Conservation (phyloP, 2,329 filamentous ascomycete species). For the Alternaria brassicicola region DNA sequence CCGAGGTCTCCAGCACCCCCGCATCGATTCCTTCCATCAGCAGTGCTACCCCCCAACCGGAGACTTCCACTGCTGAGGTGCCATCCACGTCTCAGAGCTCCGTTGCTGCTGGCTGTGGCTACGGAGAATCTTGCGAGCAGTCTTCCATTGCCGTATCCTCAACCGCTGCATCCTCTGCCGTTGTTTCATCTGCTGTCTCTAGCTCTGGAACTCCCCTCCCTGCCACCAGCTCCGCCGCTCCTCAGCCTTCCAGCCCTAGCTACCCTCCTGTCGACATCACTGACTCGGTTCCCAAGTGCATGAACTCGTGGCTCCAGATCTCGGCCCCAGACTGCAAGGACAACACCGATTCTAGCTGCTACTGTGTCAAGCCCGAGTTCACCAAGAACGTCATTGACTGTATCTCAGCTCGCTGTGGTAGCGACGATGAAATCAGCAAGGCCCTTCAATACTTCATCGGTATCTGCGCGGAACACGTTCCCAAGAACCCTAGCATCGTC, state of each 20-base stretch:
- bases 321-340: slow-evolving; percentile 71
- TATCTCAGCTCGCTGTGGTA: slow-evolving; percentile 73
- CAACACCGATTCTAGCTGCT: slow-evolving; percentile 84
- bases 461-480: slow-evolving; percentile 79
- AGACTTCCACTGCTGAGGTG: slow-evolving; percentile 8
- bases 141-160: slow-evolving; percentile 12
- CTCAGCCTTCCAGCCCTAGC: slow-evolving; percentile 29
- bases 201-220: slow-evolving; percentile 9
- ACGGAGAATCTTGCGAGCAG: slow-evolving; percentile 24
- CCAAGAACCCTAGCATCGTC: slow-evolving; percentile 82
- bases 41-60: slow-evolving; percentile 12
- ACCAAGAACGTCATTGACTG: slow-evolving; percentile 81
- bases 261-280: slow-evolving; percentile 57
- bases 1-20: neutral
- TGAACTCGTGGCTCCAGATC: slow-evolving; percentile 84
- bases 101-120: slow-evolving; percentile 14
- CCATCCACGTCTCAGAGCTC: slow-evolving; percentile 12
- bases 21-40: slow-evolving; percentile 5
- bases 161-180: neutral
- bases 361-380: slow-evolving; percentile 80
- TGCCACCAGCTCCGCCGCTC: slow-evolving; percentile 18
- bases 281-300: slow-evolving; percentile 78
- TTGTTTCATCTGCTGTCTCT: neutral
- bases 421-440: slow-evolving; percentile 67
- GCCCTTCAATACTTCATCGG: slow-evolving; percentile 87